Evolutionary conservation across 2,329 filamentous ascomycete species (phyloP).

Genomic region (Grosmannia huntii): DNA sequence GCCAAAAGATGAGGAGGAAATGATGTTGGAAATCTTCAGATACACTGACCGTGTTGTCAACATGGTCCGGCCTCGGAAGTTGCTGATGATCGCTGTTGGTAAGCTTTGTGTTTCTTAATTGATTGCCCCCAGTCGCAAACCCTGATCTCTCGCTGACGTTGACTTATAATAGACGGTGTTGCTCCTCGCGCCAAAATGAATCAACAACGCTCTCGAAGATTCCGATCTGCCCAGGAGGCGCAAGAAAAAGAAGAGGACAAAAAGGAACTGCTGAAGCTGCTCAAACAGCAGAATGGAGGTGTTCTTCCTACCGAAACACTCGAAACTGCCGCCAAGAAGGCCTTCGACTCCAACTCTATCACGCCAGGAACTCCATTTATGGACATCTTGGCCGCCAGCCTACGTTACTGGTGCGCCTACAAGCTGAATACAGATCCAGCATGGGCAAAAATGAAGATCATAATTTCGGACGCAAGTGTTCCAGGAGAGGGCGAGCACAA

Average conservation of each 20-base stretch:
- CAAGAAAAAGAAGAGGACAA: slow-evolving; percentile 90
- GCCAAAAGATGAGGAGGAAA: slow-evolving; percentile 90
- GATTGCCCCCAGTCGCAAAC: neutral
- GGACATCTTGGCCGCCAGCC: slow-evolving; percentile 80
- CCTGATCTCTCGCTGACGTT: neutral
- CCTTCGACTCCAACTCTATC: slow-evolving; percentile 79
- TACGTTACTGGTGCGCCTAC: slow-evolving; percentile 95
- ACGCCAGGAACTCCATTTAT: slow-evolving; percentile 98
- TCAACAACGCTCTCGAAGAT: slow-evolving; percentile 90
- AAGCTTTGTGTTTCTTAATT: slow-evolving; percentile 22
- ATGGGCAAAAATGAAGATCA: slow-evolving; percentile 92
- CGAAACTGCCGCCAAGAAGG: slow-evolving; percentile 63
- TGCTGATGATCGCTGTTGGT: slow-evolving; percentile 96
- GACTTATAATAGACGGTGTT: slow-evolving; percentile 60
- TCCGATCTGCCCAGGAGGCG: slow-evolving; percentile 87
- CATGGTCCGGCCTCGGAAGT: slow-evolving; percentile 92
- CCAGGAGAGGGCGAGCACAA: slow-evolving; percentile 98
- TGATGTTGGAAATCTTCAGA: slow-evolving; percentile 97
- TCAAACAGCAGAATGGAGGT: slow-evolving; percentile 65
- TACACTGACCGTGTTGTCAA: slow-evolving; percentile 99
- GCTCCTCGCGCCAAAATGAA: slow-evolving; percentile 99
- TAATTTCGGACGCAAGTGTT: slow-evolving; percentile 96
- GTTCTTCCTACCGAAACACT: slow-evolving; percentile 47
- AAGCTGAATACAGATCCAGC: slow-evolving; percentile 94
- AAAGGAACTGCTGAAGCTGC: slow-evolving; percentile 70